A percentile compares a stretch with the other conserved stretches of the same genome.
phyloP scores from a whole-genome alignment of 2,329 filamentous ascomycete species.

The Chrysoporthe austroafricana region DNA sequence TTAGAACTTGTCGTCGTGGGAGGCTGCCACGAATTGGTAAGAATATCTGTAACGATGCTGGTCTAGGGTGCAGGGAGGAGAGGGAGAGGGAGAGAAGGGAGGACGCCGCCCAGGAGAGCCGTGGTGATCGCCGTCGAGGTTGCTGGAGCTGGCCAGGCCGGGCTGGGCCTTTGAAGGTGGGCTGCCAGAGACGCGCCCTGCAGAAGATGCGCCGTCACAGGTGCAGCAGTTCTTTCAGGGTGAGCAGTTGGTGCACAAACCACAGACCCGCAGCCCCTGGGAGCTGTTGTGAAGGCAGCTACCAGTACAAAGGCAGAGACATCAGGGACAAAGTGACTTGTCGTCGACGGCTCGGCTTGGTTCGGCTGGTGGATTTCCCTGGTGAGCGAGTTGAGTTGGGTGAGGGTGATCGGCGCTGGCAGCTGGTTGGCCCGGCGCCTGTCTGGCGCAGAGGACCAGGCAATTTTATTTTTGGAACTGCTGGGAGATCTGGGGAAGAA shows the following conservation, averaged over 20 bases:
- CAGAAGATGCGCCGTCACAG: neutral
- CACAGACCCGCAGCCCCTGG: neutral
- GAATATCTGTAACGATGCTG: neutral
- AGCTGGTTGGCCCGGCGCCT: neutral
- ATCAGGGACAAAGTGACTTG: neutral
- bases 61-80: slow-evolving; percentile 2
- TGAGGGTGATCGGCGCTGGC: slow-evolving; percentile 11
- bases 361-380: neutral
- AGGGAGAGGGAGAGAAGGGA: slow-evolving; percentile 9
- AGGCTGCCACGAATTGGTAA: neutral
- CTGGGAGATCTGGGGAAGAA: slow-evolving; percentile 8
- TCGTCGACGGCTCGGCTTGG: slow-evolving; percentile 1
- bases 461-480: slow-evolving; percentile 15
- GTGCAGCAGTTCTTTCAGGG: neutral
- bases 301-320: neutral
- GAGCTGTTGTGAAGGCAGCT: neutral
- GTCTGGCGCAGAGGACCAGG: neutral
- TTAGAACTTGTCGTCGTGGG: neutral
- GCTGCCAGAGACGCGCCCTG: neutral
- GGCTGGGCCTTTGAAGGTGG: neutral
- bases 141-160: neutral
- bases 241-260: neutral
- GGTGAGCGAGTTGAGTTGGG: neutral
- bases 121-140: neutral
- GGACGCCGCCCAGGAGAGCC: neutral